Percentiles rank a stretch among this genome's conserved stretches.
Evolutionary conservation across 73 alveolate genomes (phyloP).

Genomic region (Effrenium voratum): DNA sequence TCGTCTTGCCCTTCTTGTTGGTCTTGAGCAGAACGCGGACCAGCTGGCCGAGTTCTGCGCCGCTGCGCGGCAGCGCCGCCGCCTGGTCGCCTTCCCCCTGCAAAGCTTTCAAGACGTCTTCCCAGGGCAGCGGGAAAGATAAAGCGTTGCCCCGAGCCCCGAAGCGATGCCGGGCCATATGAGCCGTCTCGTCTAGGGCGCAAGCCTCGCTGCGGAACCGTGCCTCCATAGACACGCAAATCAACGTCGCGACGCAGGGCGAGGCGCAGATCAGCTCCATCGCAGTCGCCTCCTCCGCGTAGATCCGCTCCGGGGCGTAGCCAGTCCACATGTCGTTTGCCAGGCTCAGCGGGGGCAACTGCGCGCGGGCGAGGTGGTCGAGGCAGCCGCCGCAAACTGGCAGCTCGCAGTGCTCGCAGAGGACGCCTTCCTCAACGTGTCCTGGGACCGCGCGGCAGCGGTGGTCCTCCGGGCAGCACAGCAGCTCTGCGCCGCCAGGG

Average conservation of each 20-base stretch:
- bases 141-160: slow-evolving; percentile 74
- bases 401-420: slow-evolving; percentile 34
- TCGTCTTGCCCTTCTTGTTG: slow-evolving; percentile 40
- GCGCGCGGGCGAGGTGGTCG: background rate
- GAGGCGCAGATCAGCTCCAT: slow-evolving; percentile 54
- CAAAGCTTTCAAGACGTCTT: slow-evolving; percentile 27
- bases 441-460: slow-evolving; percentile 27
- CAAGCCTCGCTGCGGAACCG: slow-evolving; percentile 24
- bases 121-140: slow-evolving; percentile 59
- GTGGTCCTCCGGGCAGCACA: too few relatives aligned
- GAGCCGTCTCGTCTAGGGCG: slow-evolving; percentile 34
- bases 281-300: slow-evolving; percentile 32
- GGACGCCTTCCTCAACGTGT: background rate
- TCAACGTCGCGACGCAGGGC: slow-evolving; percentile 46
- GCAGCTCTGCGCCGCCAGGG: too few relatives aligned
- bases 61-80: slow-evolving; percentile 30
- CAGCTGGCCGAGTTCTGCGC: background rate
- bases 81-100: background rate
- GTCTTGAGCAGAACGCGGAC: slow-evolving; percentile 48
- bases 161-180: slow-evolving; percentile 48
- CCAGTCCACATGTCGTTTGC: slow-evolving; percentile 91
- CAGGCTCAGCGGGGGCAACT: slow-evolving; percentile 67
- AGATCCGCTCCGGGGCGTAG: slow-evolving; percentile 25
- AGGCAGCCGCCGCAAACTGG: slow-evolving; percentile 30
- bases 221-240: slow-evolving; percentile 60